Conservation (phyloP, 257 asterid genomes). For the Nicotiana benthamiana region DNA sequence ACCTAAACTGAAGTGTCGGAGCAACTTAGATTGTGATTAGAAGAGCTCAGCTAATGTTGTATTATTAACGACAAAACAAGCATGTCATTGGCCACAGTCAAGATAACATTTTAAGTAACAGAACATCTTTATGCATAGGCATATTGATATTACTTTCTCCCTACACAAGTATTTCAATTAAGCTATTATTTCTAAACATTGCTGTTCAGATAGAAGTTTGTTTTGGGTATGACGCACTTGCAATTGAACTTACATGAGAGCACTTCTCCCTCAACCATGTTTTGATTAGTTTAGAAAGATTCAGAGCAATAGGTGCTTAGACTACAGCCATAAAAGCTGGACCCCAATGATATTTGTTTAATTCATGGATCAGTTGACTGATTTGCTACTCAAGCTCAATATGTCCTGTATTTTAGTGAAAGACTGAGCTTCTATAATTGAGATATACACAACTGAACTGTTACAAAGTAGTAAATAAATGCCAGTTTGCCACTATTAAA, state of each 20-base stretch:
- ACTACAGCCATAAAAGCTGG: not conserved
- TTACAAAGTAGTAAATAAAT: not conserved
- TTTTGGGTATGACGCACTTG: not conserved
- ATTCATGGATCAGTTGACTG: not conserved
- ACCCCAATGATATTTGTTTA: not conserved
- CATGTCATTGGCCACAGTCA: not conserved
- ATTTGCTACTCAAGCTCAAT: not conserved
- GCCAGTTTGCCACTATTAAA: not conserved
- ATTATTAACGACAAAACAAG: not conserved
- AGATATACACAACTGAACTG: not conserved
- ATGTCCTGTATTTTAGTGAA: not conserved
- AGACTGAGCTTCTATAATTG: not conserved
- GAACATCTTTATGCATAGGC: not conserved
- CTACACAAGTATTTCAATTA: not conserved
- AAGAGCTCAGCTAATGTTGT: not conserved
- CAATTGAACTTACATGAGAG: not conserved
- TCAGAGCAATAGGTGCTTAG: not conserved
- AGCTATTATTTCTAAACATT: not conserved
- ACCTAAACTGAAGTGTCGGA: no score
- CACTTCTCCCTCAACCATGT: not conserved
- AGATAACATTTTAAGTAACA: not conserved
- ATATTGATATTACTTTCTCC: not conserved
- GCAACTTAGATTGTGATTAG: no score
- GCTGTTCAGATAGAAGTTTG: not conserved
- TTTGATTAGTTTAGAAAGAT: not conserved